phyloP scores from a whole-genome alignment of 257 asterid species.

The Cordia subcordata region DNA sequence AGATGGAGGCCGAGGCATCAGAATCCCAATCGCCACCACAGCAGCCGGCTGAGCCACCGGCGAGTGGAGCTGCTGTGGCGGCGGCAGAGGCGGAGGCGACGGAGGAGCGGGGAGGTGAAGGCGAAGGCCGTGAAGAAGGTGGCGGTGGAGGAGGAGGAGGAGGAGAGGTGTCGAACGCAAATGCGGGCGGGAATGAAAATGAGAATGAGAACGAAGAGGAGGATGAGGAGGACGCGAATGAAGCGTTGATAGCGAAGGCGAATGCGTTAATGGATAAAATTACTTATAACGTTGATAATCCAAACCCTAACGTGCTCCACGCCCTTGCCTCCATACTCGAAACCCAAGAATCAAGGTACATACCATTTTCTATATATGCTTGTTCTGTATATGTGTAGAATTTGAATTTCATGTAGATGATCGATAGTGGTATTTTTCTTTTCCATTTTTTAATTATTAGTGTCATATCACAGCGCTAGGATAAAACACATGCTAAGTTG shows the following conservation, averaged over 20 bases:
- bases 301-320: constrained; percentile 72
- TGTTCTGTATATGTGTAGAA: neutral
- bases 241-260: constrained; percentile 55
- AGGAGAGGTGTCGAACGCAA: too few relatives aligned
- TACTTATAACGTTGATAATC: constrained; percentile 72
- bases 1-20: neutral
- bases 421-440: neutral
- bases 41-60: neutral
- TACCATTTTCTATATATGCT: neutral
- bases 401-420: neutral
- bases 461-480: too few relatives aligned
- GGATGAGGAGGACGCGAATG: constrained; percentile 12
- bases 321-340: constrained; percentile 84
- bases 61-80: neutral
- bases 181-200: neutral
- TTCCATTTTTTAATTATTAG: too few relatives aligned
- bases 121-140: neutral
- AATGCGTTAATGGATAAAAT: constrained; percentile 72
- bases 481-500: too few relatives aligned
- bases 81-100: neutral
- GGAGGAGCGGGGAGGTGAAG: neutral
- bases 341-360: constrained; percentile 75
- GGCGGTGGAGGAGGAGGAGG: neutral
- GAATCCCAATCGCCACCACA: neutral
- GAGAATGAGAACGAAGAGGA: neutral